Evolutionary conservation across 352 stramenopile genomes (phyloP), one percentile per base, ranked within the genome.

Genomic region (Globisporangium irregulare): DNA sequence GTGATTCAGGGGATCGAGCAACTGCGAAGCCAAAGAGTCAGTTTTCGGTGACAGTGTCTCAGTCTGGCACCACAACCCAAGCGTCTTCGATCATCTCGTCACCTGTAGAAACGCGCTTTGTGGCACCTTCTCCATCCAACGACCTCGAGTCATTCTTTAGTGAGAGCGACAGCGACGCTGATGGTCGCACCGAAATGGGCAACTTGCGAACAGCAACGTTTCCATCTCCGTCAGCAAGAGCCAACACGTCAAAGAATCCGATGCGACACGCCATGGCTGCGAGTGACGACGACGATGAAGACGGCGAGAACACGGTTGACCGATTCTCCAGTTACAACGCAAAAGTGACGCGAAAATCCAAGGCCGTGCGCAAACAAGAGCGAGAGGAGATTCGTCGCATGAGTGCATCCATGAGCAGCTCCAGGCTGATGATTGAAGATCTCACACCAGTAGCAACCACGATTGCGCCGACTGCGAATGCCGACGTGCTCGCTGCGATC

Each of bases 401-500:
- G 34, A 73, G 74, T 50, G 67, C 59, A 15, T 67, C 74, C n/a
- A 59, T 84, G 8, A 61, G 15, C 41, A 46, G 27, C 32, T 67
- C 58, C 9, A 53, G 34, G 12, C 41, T 57, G 56, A 41, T 6
- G 27, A 58, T 48, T 24, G 43, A 67, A 53, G 41, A 62, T 12
- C 1, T 29, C 53, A 57, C 32, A 4, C 27, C 59, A 48, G 15
- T 36, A 0, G 20, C 55, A 9, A 68, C 51, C 3, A 66, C 36
- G 36, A 18, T 66, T 14, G 53, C 27, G 1, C n/a, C 46, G 46
- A 24, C 60, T 18, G 59, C 61, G 12, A 87, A 69, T 48, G 71
- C 71, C 8, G 77, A 89, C 38, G 81, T 94, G 54, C 67, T 93
- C 51, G 86, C 86, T 20, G 84, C 86, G 15, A 92, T 94, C 59